phyloP scores from a whole-genome alignment of 2,329 filamentous ascomycete species.

The Ophiostoma triangulosporum region DNA sequence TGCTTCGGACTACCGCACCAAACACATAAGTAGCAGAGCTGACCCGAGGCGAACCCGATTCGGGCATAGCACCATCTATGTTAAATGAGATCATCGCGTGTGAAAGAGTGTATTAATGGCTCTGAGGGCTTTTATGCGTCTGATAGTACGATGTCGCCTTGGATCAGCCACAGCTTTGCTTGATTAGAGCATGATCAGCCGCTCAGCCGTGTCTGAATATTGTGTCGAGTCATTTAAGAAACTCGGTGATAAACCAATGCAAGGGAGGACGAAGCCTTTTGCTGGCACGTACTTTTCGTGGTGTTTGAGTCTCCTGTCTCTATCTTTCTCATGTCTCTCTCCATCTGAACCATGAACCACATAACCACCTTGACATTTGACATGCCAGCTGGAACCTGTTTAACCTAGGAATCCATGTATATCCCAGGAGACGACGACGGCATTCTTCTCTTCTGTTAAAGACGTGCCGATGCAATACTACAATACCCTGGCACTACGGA shows the following conservation, averaged over 20 bases:
- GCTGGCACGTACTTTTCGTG: neutral
- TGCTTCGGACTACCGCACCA: no score
- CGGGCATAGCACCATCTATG: constrained; percentile 5
- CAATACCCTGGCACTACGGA: no score
- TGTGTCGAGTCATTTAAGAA: no score
- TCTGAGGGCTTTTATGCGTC: neutral
- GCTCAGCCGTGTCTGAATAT: neutral
- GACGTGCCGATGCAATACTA: no score
- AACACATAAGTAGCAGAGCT: neutral
- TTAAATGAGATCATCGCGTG: constrained; percentile 6
- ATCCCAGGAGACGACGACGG: neutral
- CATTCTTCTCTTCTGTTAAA: neutral
- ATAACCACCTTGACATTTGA: neutral
- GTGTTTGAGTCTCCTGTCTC: neutral
- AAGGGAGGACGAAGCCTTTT: no score
- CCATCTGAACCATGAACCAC: no score
- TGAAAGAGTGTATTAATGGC: neutral
- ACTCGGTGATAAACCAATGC: no score
- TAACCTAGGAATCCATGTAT: neutral
- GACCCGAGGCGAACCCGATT: neutral
- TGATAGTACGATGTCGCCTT: neutral
- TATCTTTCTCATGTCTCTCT: neutral
- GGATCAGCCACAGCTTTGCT: no score
- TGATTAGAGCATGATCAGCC: neutral
- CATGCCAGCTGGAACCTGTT: neutral